Base-by-base conservation (phyloP, 495 filamentous ascomycete genomes). In the Penicillium canariense region DNA sequence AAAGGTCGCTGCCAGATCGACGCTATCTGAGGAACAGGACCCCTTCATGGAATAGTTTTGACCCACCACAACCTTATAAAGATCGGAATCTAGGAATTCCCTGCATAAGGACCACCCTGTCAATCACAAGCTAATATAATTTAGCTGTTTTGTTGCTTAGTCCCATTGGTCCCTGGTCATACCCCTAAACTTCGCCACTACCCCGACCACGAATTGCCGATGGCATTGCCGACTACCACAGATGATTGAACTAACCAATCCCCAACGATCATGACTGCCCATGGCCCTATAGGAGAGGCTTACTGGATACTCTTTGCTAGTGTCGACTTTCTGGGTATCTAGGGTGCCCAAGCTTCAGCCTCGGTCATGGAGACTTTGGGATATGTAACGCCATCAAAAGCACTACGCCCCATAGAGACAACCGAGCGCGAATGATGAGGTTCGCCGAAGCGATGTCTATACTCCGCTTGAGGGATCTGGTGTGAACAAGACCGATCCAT, bases 401-500 rank as follows among this genome's bases (percentile, higher is more conserved):
- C 14, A 15, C 11, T 5, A 26, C n/a, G 5, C 39, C 11, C 26
- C 39, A 45, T 5, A 26, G 3, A 15, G 38, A 52, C 9, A 25
- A 12, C 50, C 17, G 28, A 25, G n/a, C n/a, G n/a, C n/a, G n/a
- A n/a, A n/a, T n/a, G 51, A 51, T 30, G 50, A 71, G 44, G 47
- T 63, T 32, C 60, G 58, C 8, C 14, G 68, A 6, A 51, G 40
- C 8, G 30, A 60, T 40, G 45, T 30, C 10, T 40, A 40, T n/a
- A 49, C 52, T 11, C 60, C 63, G 1, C 51, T 64, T 14, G 34
- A 42, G 2, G 62, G 48, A 2, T 36, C 54, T 8, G 59, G 59
- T 17, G 17, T 22, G 0, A 70, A 50, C 14, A 53, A 56, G 31
- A 57, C 63, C 3, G 31, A 48, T 20, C 71, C 73, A 1, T 76